Percentiles rank a stretch among this genome's conserved stretches.
phyloP scores from a whole-genome alignment of 2,329 filamentous ascomycete genomes.

The Penicillium psychrosexuale region DNA sequence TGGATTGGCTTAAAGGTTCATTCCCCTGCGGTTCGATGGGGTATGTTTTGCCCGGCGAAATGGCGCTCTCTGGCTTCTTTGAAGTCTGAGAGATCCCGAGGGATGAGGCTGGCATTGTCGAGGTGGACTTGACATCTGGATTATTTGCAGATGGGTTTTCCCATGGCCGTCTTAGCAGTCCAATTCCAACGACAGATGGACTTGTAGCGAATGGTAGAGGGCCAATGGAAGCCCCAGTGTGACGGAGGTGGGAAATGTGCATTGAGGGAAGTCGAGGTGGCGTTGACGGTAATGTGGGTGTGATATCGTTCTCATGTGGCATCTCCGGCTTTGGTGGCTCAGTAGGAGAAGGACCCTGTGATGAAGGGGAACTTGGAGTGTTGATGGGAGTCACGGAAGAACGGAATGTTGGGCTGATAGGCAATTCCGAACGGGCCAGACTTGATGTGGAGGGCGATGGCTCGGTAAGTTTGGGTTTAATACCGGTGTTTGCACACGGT shows the following conservation, averaged over 20 bases:
- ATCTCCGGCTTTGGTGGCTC: not conserved
- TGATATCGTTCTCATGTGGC: not conserved
- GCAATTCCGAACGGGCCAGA: slow-evolving; percentile 11
- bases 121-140: not conserved
- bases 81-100: not conserved
- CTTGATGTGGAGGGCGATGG: slow-evolving; percentile 3
- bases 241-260: not conserved
- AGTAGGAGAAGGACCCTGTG: not conserved
- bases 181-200: slow-evolving; percentile 2
- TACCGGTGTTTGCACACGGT: not conserved
- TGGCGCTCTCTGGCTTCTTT: not conserved
- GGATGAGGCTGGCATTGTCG: not conserved
- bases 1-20: not conserved
- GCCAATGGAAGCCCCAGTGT: not conserved
- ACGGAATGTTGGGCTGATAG: slow-evolving; percentile 12
- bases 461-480: not conserved
- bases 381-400: not conserved
- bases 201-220: not conserved
- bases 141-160: not conserved
- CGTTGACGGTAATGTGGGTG: not conserved
- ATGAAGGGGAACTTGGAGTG: not conserved
- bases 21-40: not conserved
- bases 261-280: not conserved
- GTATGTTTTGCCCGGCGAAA: not conserved
- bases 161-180: slow-evolving; percentile 1